Base-by-base conservation (phyloP, 2,329 filamentous ascomycete genomes). In the Bisporella sp. region DNA sequence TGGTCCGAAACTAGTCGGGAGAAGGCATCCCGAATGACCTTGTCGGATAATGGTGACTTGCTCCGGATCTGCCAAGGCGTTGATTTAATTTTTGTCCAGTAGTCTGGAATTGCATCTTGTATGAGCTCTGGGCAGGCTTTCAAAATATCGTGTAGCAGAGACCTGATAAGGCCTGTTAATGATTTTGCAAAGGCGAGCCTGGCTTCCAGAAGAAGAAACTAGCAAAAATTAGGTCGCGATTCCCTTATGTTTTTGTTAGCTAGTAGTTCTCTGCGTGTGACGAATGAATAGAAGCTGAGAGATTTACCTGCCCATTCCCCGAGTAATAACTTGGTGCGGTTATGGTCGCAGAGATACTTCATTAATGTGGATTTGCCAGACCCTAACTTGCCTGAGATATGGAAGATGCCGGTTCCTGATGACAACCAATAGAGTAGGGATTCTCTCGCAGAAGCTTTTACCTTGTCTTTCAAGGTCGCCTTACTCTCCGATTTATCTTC, bases 161-260 rank as follows among this genome's bases (percentile, higher is more conserved):
- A 21, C 21, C 21, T 21, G 21, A 21, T 21, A 4, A 64, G 54
- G 1, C 62, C 62, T 1, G 31, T 6, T 5, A 57, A 41, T 0
- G 53, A 58, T 51, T 58, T 45, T 64, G 61, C 2, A 54, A 31
- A 0, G 30, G 12, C 2, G 46, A 51, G 4, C 59, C 62, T 2
- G 50, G 52, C 12, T 55, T 61, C 62, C 61, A 65, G 40, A 64
- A 64, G 50, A 60, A 64, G 50, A 60, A 65, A n/a, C 39, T 52
- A 4, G 57, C 57, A 9, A 54, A 21, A 1, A 62, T 49, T 6
- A 62, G 47, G 6, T 47, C 28, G 31, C 29, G 43, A 5, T n/a
- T 28, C 7, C 43, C 43, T 45, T 44, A 13, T 13, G 13, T 32
- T 21, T 13, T 45, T 3, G 9, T 33, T 45, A 45, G 43, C 21